Conservation (phyloP, 345 rosid species). For the Eucalyptus tenuipes region DNA sequence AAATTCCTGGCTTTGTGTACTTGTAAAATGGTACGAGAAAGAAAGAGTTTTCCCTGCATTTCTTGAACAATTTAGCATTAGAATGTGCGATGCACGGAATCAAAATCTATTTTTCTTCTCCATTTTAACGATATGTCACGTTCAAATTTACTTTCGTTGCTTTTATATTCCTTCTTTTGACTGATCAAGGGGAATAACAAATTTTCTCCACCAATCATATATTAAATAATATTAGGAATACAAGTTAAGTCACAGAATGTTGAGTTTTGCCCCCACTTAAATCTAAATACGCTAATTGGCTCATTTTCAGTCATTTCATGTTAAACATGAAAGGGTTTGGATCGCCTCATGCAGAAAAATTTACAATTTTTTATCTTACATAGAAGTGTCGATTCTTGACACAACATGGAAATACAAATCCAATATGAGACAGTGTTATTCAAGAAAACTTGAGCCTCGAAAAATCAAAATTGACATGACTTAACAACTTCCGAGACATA, state of each 20-base stretch:
- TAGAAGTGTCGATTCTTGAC: not conserved
- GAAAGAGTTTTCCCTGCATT: not conserved
- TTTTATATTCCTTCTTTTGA: not conserved
- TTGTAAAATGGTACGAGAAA: not conserved
- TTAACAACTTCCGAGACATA: not conserved
- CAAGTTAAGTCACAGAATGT: not conserved
- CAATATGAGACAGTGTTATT: not conserved
- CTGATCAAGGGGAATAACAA: not conserved
- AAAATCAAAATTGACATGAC: not conserved
- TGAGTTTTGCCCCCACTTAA: not conserved
- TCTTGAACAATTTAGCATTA: not conserved
- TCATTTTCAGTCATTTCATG: not conserved
- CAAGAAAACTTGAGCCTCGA: not conserved
- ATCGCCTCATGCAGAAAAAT: not conserved
- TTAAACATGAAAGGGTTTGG: not conserved
- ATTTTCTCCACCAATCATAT: not conserved
- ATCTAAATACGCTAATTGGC: not conserved
- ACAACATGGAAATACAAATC: not conserved
- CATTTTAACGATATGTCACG: not conserved
- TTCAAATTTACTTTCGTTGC: not conserved
- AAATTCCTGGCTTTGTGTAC: not conserved
- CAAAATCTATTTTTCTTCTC: not conserved
- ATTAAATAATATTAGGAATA: not conserved
- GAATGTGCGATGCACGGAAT: not conserved
- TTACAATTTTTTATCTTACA: not conserved